Percentiles rank a stretch among this genome's conserved stretches.
Evolutionary conservation across 2,329 filamentous ascomycete genomes (phyloP).

Genomic region (Phoma sp.): DNA sequence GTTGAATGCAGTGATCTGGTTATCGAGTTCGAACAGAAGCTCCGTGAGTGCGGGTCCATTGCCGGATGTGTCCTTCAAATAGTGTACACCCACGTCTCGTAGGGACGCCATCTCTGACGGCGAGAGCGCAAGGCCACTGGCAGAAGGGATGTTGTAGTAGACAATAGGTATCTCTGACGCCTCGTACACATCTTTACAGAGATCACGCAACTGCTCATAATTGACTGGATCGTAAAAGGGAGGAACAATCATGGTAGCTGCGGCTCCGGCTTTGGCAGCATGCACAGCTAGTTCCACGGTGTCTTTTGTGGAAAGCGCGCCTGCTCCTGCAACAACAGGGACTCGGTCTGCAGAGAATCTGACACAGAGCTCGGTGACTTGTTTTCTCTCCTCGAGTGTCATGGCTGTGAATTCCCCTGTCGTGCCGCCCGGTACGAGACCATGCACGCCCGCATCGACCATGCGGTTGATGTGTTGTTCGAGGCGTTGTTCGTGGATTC

Average conservation of each 20-base stretch:
- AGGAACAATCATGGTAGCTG: constrained; percentile 57
- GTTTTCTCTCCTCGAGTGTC: constrained; percentile 53
- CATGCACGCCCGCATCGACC: constrained; percentile 55
- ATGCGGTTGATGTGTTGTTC: constrained; percentile 55
- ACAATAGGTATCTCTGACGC: constrained; percentile 54
- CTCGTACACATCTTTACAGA: constrained; percentile 51
- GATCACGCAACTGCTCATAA: constrained; percentile 48
- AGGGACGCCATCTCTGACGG: constrained; percentile 54
- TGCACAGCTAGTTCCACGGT: constrained; percentile 52
- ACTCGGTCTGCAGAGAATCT: constrained; percentile 50
- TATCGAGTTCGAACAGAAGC: constrained; percentile 52
- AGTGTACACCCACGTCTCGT: constrained; percentile 55
- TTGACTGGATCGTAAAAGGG: constrained; percentile 57
- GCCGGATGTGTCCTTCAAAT: constrained; percentile 61
- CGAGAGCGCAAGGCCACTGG: constrained; percentile 51
- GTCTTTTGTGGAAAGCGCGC: constrained; percentile 52
- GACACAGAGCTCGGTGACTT: constrained; percentile 49
- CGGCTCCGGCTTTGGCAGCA: constrained; percentile 49
- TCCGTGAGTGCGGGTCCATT: constrained; percentile 59
- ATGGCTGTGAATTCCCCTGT: constrained; percentile 59
- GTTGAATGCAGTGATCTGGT: constrained; percentile 57
- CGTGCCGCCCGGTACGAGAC: constrained; percentile 58
- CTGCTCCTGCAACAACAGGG: constrained; percentile 53
- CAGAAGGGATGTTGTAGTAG: constrained; percentile 60
- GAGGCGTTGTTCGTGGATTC: constrained; percentile 50